Base-by-base conservation (phyloP, 2,329 filamentous ascomycete species). In the Dothideomycetes sp. region DNA sequence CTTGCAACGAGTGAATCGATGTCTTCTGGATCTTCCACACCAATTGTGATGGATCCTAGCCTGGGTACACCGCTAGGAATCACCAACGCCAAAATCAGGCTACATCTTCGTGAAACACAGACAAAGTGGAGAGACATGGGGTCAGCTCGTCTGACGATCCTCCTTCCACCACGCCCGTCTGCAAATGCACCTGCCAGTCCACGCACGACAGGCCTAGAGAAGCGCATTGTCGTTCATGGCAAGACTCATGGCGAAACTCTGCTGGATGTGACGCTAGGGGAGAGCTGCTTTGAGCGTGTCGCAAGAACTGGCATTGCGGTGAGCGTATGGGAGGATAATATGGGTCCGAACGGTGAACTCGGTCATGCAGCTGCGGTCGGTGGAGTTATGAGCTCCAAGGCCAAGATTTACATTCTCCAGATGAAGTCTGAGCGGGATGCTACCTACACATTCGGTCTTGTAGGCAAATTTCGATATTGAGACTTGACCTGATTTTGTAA, bases 91-190 rank as follows among this genome's bases (percentile, higher is more conserved):
- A 88, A 88, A 50, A 84, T 95, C 50, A 74, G 87, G 27, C 73
- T 96, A 10, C 94, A 96, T 58, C 70, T 84, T 36, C 79, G 89
- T 36, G 81, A 87, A 44, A 68, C 67, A 8, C 69, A 75, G 1
- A 77, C 77, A 36, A 89, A 89, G 57, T 98, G 91, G 91, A 79
- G 86, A 45, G 88, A 96, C 56, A 79, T 88, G 65, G 89, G 91
- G 47, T 79, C 84, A 50, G 93, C 87, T 44, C 72, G 78, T 29
- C 66, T 98, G 44, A 85, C 83, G 12, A 86, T 98, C 52, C 78
- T 87, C 56, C 75, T 78, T 14, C 83, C 85, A n/a, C 80, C 70
- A 37, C 57, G 60, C 14, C 42, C 54, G 35, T 55, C 48, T 34
- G 56, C 47, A 29, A 49, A 55, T 27, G 36, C 52, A 46, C 60